These are phyloP conservation scores for Phytopythium chamaehyphon DNA, from an alignment of 352 stramenopile species.

Conservation along the genomic window DNA sequence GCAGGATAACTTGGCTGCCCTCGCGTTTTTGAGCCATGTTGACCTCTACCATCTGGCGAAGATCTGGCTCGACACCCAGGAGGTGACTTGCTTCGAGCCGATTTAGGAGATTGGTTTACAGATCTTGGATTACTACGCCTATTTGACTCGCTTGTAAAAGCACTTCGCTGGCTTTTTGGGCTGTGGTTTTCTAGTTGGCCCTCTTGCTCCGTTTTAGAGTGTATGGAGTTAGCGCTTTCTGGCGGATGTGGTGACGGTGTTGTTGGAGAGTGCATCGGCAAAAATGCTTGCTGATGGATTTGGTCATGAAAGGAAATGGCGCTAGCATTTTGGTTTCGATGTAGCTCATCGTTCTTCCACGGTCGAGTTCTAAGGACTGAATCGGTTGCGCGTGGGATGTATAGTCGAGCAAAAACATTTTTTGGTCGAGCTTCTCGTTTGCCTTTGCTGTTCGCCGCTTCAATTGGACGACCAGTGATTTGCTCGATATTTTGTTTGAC, in stretches of 20 bases:
- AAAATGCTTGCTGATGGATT: neutral
- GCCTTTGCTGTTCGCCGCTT: neutral
- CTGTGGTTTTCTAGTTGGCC: too few relatives aligned
- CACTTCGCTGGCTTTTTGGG: too few relatives aligned
- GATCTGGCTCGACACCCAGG: neutral
- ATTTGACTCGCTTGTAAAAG: too few relatives aligned
- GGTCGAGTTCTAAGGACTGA: conserved; percentile 6
- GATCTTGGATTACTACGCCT: too few relatives aligned
- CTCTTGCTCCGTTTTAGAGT: too few relatives aligned
- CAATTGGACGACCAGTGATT: conserved; percentile 25
- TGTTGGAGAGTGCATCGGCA: neutral
- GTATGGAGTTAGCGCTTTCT: neutral
- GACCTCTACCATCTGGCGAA: neutral
- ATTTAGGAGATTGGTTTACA: too few relatives aligned
- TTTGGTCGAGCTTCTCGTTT: conserved; percentile 1
- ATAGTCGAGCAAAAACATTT: conserved; percentile 46
- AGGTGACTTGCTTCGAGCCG: too few relatives aligned
- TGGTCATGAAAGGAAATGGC: too few relatives aligned
- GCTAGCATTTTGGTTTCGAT: too few relatives aligned
- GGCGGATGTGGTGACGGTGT: neutral
- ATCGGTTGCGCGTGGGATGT: conserved; percentile 18
- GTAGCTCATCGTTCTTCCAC: neutral
- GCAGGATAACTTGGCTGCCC: conserved; percentile 31
- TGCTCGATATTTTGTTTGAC: conserved; percentile 55
- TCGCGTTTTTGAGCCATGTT: neutral